Evolutionary conservation across 805 yeast genomes (phyloP).

Genomic region (Priceomyces carsonii): DNA sequence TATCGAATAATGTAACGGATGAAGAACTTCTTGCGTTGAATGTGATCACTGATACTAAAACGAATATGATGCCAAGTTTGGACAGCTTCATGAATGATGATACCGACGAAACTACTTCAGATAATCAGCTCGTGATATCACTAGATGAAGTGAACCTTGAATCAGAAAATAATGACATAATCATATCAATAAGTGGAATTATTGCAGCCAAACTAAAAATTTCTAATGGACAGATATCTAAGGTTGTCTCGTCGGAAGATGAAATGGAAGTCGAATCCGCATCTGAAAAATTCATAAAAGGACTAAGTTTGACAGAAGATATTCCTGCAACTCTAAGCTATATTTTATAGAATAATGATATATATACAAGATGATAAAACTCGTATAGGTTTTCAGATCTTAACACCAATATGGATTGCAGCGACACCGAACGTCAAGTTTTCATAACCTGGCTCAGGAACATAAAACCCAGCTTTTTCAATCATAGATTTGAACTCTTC

Average conservation of each 20-base stretch:
- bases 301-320: conserved; percentile 35
- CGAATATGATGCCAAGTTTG: conserved; percentile 15
- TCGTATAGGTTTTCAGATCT: conserved; percentile 50
- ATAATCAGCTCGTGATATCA: conserved; percentile 12
- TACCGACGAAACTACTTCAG: conserved; percentile 5
- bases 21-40: conserved; percentile 39
- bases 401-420: conserved; percentile 93
- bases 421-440: conserved; percentile 93
- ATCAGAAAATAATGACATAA: conserved; percentile 24
- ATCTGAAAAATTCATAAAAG: conserved; percentile 19
- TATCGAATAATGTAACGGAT: conserved; percentile 37
- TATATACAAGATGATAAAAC: conserved; percentile 9
- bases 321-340: conserved; percentile 21
- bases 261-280: conserved; percentile 22
- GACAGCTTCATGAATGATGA: conserved; percentile 28
- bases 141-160: conserved; percentile 25
- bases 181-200: conserved; percentile 18
- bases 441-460: conserved; percentile 87
- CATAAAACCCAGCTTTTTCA: conserved; percentile 90
- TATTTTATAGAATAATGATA: conserved; percentile 7
- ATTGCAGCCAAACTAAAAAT: conserved; percentile 25
- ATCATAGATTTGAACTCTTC: conserved; percentile 90
- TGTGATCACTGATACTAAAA: conserved; percentile 25
- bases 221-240: conserved; percentile 27
- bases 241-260: conserved; percentile 10